Evolutionary conservation across 2,329 filamentous ascomycete species (phyloP), one percentile per base, ranked within the genome.

Genomic region (Rachicladosporium sp.): DNA sequence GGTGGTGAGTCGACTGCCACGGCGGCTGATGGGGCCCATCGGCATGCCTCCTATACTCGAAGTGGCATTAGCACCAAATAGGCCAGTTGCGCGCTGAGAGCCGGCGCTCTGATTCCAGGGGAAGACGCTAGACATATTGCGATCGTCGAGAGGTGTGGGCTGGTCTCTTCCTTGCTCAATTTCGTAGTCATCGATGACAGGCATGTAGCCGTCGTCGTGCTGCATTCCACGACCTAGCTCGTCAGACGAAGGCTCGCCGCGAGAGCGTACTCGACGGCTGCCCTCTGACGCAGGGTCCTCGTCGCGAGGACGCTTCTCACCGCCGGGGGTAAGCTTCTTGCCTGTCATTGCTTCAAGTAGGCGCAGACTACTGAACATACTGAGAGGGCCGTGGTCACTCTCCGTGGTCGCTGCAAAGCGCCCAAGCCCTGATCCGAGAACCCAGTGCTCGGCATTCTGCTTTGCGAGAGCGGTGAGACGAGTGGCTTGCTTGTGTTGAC

Each of bases 161-260:
- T 74, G 80, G 32, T 83, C 75, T 60, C 84, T 76, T 12, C 79
- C 82, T 15, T 84, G 59, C 57, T 93, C 86, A 12, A 80, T 58
- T 46, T 65, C 57, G 40, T 53, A 51, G 31, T 54, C 57, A 21
- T 43, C 42, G 19, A 47, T 36, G 13, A 46, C 33, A 5, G 49
- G 39, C 12, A 49, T 35, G 35, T 41, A 45, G n/a, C 41, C 48
- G 34, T 45, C 42, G 13, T 46, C 47, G 8, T 33, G 19, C 3
- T 27, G 34, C 8, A 42, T 31, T 4, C 31, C 40, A 29, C 35
- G 40, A 12, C 33, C 40, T 8, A 35, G 15, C 12, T 51, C 43
- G 42, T 41, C 42, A 8, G 33, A 45, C 32, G 55, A 60, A 35
- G 51, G 52, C 4, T 56, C 58, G 23, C 46, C 45, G 8, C 57